phyloP scores from a whole-genome alignment of 192 early-diverging fungal species.

The Oehlia diaphana region DNA sequence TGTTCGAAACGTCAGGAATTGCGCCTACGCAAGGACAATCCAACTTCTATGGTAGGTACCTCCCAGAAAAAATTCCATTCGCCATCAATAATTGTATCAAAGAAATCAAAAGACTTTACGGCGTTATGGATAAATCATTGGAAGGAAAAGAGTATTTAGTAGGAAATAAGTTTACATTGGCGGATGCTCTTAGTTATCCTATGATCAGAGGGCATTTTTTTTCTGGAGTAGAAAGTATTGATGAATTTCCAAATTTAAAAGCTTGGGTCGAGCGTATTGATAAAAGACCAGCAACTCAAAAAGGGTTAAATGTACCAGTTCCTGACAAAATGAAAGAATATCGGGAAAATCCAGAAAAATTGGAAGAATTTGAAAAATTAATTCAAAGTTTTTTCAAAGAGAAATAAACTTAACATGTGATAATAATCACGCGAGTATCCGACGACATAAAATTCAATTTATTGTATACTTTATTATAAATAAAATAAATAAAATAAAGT shows the following conservation, averaged over 20 bases:
- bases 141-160: conserved; percentile 37
- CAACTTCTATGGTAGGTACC: conserved; percentile 46
- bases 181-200: conserved; percentile 51
- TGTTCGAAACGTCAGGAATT: conserved; percentile 46
- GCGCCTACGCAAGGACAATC: conserved; percentile 55
- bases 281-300: conserved; percentile 37
- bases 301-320: conserved; percentile 34
- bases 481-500: too few relatives aligned
- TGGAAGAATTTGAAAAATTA: background rate
- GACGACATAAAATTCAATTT: too few relatives aligned
- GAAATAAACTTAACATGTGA: too few relatives aligned
- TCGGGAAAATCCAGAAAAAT: background rate
- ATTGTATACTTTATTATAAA: too few relatives aligned
- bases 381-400: too few relatives aligned
- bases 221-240: conserved; percentile 33
- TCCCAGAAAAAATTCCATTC: conserved; percentile 53
- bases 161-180: conserved; percentile 43
- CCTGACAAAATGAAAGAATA: background rate
- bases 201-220: conserved; percentile 34
- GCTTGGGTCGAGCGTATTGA: conserved; percentile 49
- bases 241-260: conserved; percentile 43
- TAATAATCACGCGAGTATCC: too few relatives aligned
- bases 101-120: conserved; percentile 49
- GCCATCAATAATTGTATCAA: conserved; percentile 52
- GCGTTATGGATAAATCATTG: conserved; percentile 36